Base-by-base conservation (phyloP, 768 basidiomycete species). In the Rhodotorula sphaerocarpa region DNA sequence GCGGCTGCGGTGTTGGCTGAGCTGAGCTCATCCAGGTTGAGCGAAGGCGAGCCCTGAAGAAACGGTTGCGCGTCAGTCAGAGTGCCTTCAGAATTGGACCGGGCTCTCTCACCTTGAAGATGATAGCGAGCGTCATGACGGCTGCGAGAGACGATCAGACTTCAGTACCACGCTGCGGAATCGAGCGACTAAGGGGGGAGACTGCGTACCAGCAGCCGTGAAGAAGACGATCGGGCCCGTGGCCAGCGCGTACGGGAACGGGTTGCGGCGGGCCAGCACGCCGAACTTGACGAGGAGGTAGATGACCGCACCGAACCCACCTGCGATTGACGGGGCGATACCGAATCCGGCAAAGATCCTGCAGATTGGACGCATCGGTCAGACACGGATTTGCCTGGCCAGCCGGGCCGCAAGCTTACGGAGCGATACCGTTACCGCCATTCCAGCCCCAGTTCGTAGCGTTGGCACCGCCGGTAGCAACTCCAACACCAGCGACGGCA, bases 371-470 rank as follows among this genome's bases (percentile, higher is more conserved):
- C n/a, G n/a, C n/a, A n/a, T n/a, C n/a, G n/a, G n/a, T n/a, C n/a
- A n/a, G n/a, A n/a, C n/a, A n/a, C n/a, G n/a, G n/a, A n/a, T n/a
- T n/a, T n/a, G n/a, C n/a, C n/a, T n/a, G n/a, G n/a, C n/a, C n/a
- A n/a, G n/a, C n/a, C n/a, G n/a, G n/a, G n/a, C n/a, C n/a, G n/a
- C n/a, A n/a, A n/a, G n/a, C n/a, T n/a, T n/a, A n/a, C n/a, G n/a
- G 47, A 0, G 56, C 47, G 10, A 57, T 56, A 57, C 77, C 78
- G 64, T 75, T 76, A 27, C 75, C 76, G 45, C 67, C 67, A 63
- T 78, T 76, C 78, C 79, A 79, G 16, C 78, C 78, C 78, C 78
- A 79, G 42, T 75, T 59, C 42, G 78, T 77, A 2, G 75, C 67
- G 30, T 70, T 66, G 16, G 70, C 68, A 20, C 78, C 78, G n/a